Base-by-base conservation (phyloP, 2,329 filamentous ascomycete genomes). In the Paecilomyces niveus region DNA sequence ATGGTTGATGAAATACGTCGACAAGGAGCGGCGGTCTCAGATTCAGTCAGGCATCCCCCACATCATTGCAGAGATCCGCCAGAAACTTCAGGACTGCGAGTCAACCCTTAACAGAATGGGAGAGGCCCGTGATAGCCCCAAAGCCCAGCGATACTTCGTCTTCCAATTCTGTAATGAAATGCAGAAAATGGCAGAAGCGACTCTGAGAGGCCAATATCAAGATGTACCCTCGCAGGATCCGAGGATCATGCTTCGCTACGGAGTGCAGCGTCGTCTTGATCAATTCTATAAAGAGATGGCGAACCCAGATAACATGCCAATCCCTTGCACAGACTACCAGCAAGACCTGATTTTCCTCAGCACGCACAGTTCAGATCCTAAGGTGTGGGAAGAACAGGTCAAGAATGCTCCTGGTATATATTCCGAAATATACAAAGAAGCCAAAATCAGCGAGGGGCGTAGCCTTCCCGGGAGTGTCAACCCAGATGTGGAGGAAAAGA, bases 141-240 rank as follows among this genome's bases (percentile, higher is more conserved):
- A 55, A 11, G 59, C 59, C 18, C 57, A 64, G 31, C 58, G 59
- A 8, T 52, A 35, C 21, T 63, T 60, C 24, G 51, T 58, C 10
- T 24, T 58, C 13, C 59, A 58, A 22, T 60, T 63, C 58, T 61
- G 61, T 22, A 58, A 53, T 15, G 54, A 61, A 7, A 55, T 64
- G 53, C 62, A 63, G 53, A 54, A 56, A 4, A 58, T 64, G 62
- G 59, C 61, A 7, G 56, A 63, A 22, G 57, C 57, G 3, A 57
- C 53, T 52, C 29, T 64, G 24, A 50, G 56, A 21, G 61, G 55
- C 22, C 61, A 59, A n/a, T 61, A 62, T 53, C 62, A 64, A 26
- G 54, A 58, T 53, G 53, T 63, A 5, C 59, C 57, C 5, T 61
- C 58, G 5, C 18, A 24, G 7, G 5, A 26, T 26, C 24, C 24